Base-by-base conservation (phyloP, 1,139 yeast species). In the Suhomyces panamericanus region DNA sequence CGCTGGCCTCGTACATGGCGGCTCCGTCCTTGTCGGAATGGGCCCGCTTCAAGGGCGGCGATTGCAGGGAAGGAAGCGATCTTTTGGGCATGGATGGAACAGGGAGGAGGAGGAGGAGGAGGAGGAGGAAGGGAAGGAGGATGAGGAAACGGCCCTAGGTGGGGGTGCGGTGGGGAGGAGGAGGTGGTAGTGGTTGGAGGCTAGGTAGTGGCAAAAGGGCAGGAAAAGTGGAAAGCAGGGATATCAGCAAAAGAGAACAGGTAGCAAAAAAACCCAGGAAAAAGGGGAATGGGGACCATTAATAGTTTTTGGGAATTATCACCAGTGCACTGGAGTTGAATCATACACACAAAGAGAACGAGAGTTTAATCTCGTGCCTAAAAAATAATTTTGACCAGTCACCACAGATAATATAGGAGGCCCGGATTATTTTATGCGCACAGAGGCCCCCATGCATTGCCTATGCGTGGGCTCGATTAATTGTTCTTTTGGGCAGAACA, bases 1-100 rank as follows among this genome's bases (percentile, higher is more conserved):
- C 73, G 5, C 60, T 53, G 15, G 49, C 44, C 27, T 56, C 56
- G 49, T 61, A 60, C 24, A 45, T 48, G 31, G 46, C 41, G 14
- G 48, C 46, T 7, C 43, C 48, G 39, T 39, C 44, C 24, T 40
- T 33, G 9, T 31, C 40, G 38, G 33, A 31, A 29, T 45, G 52
- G 36, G 49, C 36, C 35, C 45, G 42, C 28, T 43, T 39, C 13
- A 39, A 35, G 27, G 54, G 49, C 32, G 52, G 48, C 24, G 43
- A 41, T 29, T 40, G 39, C 41, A 40, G 46, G 32, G 37, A 38
- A 6, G 38, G 39, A 12, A 35, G 42, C 15, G 49, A 41, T 45
- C 54, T 44, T 43, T 49, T 49, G 35, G 49, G 43, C 49, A 45
- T 49, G 35, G 30, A 20, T n/a, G 38, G 30, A 35, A 6, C 1